Percentiles rank a stretch among this genome's conserved stretches.
Evolutionary conservation across 176 grass and related monocot genomes (phyloP).

Genomic region (Musa troglodytarum): DNA sequence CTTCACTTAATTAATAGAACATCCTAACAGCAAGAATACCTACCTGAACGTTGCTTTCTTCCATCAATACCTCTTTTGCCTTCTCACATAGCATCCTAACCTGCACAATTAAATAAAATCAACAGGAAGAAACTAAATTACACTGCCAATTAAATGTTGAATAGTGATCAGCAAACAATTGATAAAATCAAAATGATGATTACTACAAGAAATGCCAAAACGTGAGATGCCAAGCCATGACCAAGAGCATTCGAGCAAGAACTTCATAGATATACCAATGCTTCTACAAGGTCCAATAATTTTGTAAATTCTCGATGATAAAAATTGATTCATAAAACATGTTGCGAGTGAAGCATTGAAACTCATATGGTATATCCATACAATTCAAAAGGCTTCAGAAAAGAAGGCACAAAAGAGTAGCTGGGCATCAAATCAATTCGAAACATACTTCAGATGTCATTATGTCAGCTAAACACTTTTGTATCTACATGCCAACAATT

Average conservation of each 20-base stretch:
- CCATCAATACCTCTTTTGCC: conserved; percentile 20
- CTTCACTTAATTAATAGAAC: background rate
- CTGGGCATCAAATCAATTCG: background rate
- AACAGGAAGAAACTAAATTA: background rate
- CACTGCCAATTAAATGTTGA: background rate
- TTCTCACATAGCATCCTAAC: conserved; percentile 18
- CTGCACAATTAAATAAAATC: background rate
- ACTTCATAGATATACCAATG: too few species aligned
- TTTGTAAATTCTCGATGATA: too few species aligned
- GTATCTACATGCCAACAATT: too few species aligned
- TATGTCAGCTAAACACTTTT: background rate
- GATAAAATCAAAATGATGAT: too few species aligned
- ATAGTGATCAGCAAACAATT: too few species aligned
- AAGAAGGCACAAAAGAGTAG: background rate
- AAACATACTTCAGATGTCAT: background rate
- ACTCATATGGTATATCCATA: too few species aligned
- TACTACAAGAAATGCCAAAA: too few species aligned
- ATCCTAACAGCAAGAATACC: background rate
- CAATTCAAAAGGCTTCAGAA: background rate
- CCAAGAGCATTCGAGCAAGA: too few species aligned
- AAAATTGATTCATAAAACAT: too few species aligned
- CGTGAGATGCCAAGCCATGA: too few species aligned
- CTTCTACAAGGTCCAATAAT: too few species aligned
- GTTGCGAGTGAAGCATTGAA: too few species aligned
- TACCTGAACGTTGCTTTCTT: conserved; percentile 24